Evolutionary conservation across 1,139 yeast species (phyloP).

Genomic region (Geotrichum histeridarum): DNA sequence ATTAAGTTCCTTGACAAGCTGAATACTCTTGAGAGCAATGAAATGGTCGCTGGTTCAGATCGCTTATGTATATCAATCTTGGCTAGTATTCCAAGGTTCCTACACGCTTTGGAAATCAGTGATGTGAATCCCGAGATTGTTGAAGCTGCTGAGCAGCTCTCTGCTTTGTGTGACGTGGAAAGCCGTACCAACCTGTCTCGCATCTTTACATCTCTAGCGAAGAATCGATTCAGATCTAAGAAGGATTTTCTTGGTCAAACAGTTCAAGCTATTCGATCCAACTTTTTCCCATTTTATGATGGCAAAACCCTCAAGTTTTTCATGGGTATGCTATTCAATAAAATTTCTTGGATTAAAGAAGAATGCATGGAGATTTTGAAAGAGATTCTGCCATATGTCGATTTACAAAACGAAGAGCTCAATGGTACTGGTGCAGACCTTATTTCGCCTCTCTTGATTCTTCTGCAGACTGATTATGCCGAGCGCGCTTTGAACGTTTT

Average conservation of each 20-base stretch:
- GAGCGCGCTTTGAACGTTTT: constrained; percentile 83
- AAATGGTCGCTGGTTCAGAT: constrained; percentile 68
- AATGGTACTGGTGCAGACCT: constrained; percentile 91
- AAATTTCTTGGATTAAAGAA: constrained; percentile 66
- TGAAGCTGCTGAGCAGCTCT: constrained; percentile 38
- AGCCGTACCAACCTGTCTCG: constrained; percentile 61
- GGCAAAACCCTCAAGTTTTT: constrained; percentile 71
- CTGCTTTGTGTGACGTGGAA: constrained; percentile 55
- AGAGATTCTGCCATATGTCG: constrained; percentile 68
- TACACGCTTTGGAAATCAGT: constrained; percentile 67
- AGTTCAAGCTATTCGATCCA: constrained; percentile 57
- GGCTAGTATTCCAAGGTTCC: constrained; percentile 75
- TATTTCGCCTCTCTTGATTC: constrained; percentile 79
- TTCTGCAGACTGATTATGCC: constrained; percentile 80
- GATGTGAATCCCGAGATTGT: constrained; percentile 39
- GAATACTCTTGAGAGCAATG: constrained; percentile 60
- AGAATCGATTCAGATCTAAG: constrained; percentile 76
- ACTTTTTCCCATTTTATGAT: constrained; percentile 70
- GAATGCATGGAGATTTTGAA: constrained; percentile 77
- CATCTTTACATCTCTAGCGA: constrained; percentile 69
- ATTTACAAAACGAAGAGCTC: constrained; percentile 73
- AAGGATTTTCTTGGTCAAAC: constrained; percentile 83
- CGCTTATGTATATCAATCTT: constrained; percentile 67
- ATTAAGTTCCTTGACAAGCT: constrained; percentile 68
- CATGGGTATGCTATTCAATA: constrained; percentile 73